Conservation (phyloP, 108 stramenopile genomes). For the Halocafeteria seosinensis region DNA sequence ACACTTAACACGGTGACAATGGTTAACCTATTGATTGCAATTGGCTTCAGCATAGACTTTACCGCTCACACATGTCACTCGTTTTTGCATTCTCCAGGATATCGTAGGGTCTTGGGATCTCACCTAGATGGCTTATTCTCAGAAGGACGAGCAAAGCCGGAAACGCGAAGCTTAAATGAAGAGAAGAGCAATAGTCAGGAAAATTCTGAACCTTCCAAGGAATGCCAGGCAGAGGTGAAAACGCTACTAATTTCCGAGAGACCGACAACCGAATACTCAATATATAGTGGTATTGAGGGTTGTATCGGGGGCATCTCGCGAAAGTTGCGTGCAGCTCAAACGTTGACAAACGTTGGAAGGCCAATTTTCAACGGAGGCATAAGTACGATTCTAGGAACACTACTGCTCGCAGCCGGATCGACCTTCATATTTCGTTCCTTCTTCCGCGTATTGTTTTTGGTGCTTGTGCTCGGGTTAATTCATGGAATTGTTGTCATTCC, state of each 20-base stretch:
- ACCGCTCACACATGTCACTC: background rate
- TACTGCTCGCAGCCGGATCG: background rate
- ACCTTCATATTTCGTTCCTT: background rate
- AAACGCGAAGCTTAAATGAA: no score
- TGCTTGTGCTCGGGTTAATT: background rate
- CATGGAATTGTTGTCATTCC: background rate
- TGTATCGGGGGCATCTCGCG: background rate
- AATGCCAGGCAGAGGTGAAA: background rate
- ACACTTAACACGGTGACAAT: background rate
- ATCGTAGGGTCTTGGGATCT: no score
- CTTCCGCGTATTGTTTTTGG: background rate
- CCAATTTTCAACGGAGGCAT: background rate
- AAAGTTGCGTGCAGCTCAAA: background rate
- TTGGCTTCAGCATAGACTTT: background rate
- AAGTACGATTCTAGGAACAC: background rate
- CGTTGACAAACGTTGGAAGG: background rate
- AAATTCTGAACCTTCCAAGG: background rate
- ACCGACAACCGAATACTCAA: no score
- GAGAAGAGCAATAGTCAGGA: background rate
- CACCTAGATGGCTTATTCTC: no score
- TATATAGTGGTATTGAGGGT: background rate
- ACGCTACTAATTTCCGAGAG: no score
- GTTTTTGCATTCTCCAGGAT: background rate
- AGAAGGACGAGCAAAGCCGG: no score
- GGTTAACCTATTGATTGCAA: constrained; percentile 1